A percentile compares a stretch with the other conserved stretches of the same genome.
Conservation (phyloP, 441 rosid species). For the Melastoma candidum region DNA sequence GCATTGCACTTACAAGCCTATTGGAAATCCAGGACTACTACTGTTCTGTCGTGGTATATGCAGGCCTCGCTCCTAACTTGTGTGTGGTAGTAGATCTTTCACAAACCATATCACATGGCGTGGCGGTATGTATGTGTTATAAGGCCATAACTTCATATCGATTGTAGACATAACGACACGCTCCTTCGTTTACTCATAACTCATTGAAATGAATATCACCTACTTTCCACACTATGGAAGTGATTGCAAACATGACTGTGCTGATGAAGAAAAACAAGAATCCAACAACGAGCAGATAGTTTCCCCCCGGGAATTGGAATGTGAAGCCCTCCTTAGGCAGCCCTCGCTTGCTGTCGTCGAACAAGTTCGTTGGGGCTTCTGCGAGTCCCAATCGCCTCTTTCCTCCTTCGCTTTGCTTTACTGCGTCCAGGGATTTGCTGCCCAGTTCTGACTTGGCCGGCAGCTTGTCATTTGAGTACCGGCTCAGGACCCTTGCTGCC, state of each 20-base stretch:
- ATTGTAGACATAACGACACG: too few relatives aligned
- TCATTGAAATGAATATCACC: slow-evolving; percentile 92
- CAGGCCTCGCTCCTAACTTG: too few relatives aligned
- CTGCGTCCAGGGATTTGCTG: slow-evolving; percentile 57
- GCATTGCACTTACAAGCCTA: too few relatives aligned
- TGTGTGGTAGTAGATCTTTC: too few relatives aligned
- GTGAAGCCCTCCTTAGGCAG: slow-evolving; percentile 73
- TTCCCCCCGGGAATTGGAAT: slow-evolving; percentile 62
- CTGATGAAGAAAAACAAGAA: slow-evolving; percentile 77
- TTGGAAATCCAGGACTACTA: too few relatives aligned
- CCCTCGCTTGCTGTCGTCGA: slow-evolving; percentile 84
- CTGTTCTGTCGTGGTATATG: too few relatives aligned
- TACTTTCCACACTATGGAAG: slow-evolving; percentile 81
- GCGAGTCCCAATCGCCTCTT: slow-evolving; percentile 67
- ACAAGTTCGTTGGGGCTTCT: slow-evolving; percentile 77
- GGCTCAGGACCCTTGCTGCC: slow-evolving; percentile 70
- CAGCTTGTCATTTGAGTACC: slow-evolving; percentile 44
- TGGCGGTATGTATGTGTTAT: too few relatives aligned
- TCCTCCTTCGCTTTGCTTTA: slow-evolving; percentile 63
- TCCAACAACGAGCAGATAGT: slow-evolving; percentile 50
- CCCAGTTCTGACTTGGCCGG: slow-evolving; percentile 51
- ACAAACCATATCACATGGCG: too few relatives aligned
- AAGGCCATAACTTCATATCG: too few relatives aligned
- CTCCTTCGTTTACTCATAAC: slow-evolving; percentile 13
- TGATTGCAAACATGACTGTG: slow-evolving; percentile 78